phyloP scores from a whole-genome alignment of 2,329 filamentous ascomycete genomes.

The Colletotrichum sp. region DNA sequence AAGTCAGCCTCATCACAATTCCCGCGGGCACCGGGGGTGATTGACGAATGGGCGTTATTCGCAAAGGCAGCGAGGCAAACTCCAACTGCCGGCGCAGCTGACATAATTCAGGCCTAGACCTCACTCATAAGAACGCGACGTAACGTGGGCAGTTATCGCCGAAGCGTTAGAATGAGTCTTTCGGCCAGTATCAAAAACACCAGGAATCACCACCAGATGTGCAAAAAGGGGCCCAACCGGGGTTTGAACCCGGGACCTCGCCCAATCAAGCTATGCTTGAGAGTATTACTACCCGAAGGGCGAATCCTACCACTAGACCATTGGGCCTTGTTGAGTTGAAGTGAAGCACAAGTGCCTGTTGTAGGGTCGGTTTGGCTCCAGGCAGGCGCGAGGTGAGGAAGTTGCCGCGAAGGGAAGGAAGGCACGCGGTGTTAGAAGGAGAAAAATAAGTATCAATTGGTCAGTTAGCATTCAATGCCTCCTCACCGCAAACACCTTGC shows the following conservation, averaged over 20 bases:
- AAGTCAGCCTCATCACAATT: constrained; percentile 4
- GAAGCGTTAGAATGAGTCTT: neutral
- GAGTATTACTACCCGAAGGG: constrained; percentile 13
- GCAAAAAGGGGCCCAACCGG: constrained; percentile 8
- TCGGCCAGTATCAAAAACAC: neutral
- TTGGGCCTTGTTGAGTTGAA: neutral
- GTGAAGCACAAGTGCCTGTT: neutral
- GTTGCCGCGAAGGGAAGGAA: neutral
- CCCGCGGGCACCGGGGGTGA: neutral
- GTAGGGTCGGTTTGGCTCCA: neutral
- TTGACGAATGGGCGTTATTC: neutral
- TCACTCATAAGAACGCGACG: neutral
- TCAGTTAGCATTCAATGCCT: neutral
- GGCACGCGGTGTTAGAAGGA: neutral
- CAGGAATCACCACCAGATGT: neutral
- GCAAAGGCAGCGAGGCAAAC: neutral
- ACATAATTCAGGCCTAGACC: neutral
- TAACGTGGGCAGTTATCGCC: neutral
- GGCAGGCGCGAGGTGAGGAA: neutral
- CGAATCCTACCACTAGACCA: constrained; percentile 21
- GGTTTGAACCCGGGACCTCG: constrained; percentile 18
- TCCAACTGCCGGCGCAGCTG: neutral
- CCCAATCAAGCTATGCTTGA: constrained; percentile 6
- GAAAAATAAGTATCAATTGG: neutral
- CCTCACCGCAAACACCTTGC: neutral